A percentile compares a stretch with the other conserved stretches of the same genome.
Evolutionary conservation across 2,329 filamentous ascomycete species (phyloP).

Genomic region (Epichloe scottii): DNA sequence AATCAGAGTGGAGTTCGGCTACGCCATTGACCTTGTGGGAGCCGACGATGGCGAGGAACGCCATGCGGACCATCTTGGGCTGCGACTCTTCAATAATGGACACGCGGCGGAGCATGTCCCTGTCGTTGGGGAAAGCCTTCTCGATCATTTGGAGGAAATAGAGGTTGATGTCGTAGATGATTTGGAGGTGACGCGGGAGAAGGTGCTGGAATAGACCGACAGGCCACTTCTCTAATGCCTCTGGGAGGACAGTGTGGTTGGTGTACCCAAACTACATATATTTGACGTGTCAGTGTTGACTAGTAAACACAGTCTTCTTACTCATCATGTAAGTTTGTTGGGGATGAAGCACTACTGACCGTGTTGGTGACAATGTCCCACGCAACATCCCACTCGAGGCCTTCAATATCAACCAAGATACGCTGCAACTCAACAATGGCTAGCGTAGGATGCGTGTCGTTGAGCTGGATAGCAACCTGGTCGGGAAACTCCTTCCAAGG

Average conservation of each 20-base stretch:
- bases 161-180: conserved; percentile 97
- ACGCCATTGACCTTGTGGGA: conserved; percentile 99
- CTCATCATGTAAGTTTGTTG: background rate
- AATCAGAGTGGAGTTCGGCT: conserved; percentile 89
- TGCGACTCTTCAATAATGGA: conserved; percentile 96
- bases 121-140: conserved; percentile 77
- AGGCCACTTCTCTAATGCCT: conserved; percentile 97
- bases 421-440: conserved; percentile 93
- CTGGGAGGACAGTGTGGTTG: conserved; percentile 94
- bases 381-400: conserved; percentile 83
- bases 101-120: conserved; percentile 74
- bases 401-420: conserved; percentile 80
- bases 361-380: conserved; percentile 69
- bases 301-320: background rate
- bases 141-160: conserved; percentile 87
- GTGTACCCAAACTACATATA: conserved; percentile 73
- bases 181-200: conserved; percentile 85
- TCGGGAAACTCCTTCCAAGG: conserved; percentile 87
- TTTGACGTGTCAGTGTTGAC: background rate
- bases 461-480: conserved; percentile 93
- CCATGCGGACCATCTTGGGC: conserved; percentile 98
- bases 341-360: conserved; percentile 25
- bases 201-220: conserved; percentile 86
- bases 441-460: conserved; percentile 93
- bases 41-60: conserved; percentile 84